phyloP scores from a whole-genome alignment of 1,284 basidiomycete species.

The Grifola frondosa region DNA sequence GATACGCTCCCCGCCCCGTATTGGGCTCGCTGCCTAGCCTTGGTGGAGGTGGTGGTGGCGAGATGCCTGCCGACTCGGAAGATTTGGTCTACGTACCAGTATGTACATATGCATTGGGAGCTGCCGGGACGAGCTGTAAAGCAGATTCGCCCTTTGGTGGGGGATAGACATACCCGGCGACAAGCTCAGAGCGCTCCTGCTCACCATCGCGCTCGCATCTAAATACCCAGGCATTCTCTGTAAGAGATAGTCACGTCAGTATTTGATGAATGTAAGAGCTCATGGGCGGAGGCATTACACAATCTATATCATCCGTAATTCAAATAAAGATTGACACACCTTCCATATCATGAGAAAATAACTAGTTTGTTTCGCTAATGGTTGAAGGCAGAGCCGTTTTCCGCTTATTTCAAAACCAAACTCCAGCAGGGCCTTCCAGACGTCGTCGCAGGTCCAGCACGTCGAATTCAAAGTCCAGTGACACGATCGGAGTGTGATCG shows the following conservation, averaged over 20 bases:
- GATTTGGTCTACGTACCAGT: slow-evolving; percentile 28
- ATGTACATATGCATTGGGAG: slow-evolving; percentile 11
- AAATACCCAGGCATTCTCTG: slow-evolving; percentile 29
- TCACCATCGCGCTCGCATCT: slow-evolving; percentile 21
- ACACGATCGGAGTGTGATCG: no score
- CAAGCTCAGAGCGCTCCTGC: slow-evolving; percentile 25
- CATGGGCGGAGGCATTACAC: no score
- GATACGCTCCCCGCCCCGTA: slow-evolving; percentile 23
- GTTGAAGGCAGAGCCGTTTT: no score
- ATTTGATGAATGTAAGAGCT: no score
- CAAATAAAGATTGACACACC: no score
- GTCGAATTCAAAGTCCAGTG: no score
- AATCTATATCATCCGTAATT: no score
- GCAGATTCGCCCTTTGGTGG: slow-evolving; percentile 12
- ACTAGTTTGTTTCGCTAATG: no score
- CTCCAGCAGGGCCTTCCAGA: no score
- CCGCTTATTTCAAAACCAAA: no score
- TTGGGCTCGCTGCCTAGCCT: slow-evolving; percentile 18
- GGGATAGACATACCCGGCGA: slow-evolving; percentile 17
- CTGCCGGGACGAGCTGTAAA: slow-evolving; percentile 18
- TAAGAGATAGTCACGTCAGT: not conserved
- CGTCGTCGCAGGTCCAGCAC: no score
- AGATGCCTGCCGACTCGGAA: slow-evolving; percentile 4
- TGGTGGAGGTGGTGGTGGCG: slow-evolving; percentile 26
- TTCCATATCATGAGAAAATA: no score